Base-by-base conservation (phyloP, 441 rosid genomes). In the Erodium texanum region DNA sequence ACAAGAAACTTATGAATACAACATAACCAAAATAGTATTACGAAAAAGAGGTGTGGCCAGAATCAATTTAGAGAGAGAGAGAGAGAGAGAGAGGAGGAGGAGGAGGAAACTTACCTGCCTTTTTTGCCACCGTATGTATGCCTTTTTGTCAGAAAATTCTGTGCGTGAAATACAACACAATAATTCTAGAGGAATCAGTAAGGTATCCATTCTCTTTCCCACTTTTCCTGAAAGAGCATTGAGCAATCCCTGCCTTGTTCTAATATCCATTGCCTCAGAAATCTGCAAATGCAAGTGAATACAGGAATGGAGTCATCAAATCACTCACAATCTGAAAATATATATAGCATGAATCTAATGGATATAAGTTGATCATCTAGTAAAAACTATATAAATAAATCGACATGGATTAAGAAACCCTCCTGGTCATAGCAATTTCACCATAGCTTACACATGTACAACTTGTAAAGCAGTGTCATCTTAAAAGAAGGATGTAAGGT, bases 41-140 rank as follows among this genome's bases (percentile, higher is more conserved):
- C 8, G 48, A 24, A 72, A 62, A 23, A 9, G 34, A 32, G 4
- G 32, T 22, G 24, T 54, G 54, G 69, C 32, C 65, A 72, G 67
- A 50, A 43, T 72, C 69, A 70, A 70, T n/a, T 56, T 70, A 74
- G 74, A 68, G 66, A 68, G 65, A 68, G 11, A 8, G 41, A 34
- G 38, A 7, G 38, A 34, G 38, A 34, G 43, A 8, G 41, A 34
- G 38, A 7, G 38, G 8, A 10, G 8, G 43, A 38, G 71, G 45
- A 77, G 74, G 65, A 27, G 20, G 27, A 62, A 72, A 77, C 78
- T 82, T 83, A 89, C 99, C 98, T 89, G 99, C 89, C 99, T 92
- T 80, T 89, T 95, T 83, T 95, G 99, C 98, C 99, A 95, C 74
- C 89, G 90, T 77, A 95, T 86, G 70, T 84, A 95, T 59, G 98